Conservation (phyloP, 2,329 filamentous ascomycete genomes). For the Aspergillus chevalieri region DNA sequence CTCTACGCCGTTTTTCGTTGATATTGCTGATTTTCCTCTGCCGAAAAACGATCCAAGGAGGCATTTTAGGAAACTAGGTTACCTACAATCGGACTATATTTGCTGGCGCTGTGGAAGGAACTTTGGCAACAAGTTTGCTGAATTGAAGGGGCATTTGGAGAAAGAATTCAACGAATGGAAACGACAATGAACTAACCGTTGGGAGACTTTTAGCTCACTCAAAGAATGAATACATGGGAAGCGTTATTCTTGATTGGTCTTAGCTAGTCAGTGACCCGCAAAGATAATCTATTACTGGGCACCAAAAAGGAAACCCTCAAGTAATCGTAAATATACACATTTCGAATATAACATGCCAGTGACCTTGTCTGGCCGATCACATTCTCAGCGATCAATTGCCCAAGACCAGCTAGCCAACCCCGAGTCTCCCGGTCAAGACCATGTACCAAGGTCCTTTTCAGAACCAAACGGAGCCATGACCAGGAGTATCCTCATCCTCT, state of each 20-base stretch:
- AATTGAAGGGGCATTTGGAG: slow-evolving; percentile 68
- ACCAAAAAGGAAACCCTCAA: slow-evolving; percentile 11
- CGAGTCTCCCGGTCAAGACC: slow-evolving; percentile 7
- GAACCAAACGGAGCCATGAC: not conserved
- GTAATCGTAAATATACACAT: slow-evolving; percentile 19
- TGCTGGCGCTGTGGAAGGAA: slow-evolving; percentile 79
- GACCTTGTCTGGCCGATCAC: slow-evolving; percentile 10
- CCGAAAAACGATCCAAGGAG: slow-evolving; percentile 58
- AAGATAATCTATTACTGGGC: not conserved
- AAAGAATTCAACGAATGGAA: slow-evolving; percentile 73
- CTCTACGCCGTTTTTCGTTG: slow-evolving; percentile 74
- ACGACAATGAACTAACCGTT: slow-evolving; percentile 44
- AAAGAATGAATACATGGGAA: too few relatives aligned
- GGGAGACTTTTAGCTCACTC: too few relatives aligned
- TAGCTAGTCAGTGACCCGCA: not conserved
- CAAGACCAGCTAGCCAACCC: slow-evolving; percentile 7
- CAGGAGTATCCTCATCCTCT: not conserved
- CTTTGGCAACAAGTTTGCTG: slow-evolving; percentile 68
- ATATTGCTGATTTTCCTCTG: slow-evolving; percentile 73
- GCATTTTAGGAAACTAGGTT: slow-evolving; percentile 50
- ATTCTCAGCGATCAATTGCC: slow-evolving; percentile 16
- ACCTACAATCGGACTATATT: slow-evolving; percentile 58
- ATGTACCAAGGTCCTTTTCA: slow-evolving; percentile 1
- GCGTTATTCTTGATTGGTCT: too few relatives aligned
- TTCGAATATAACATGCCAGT: slow-evolving; percentile 11